phyloP scores from a whole-genome alignment of 208 protist species.

The Angomonas ambiguus region DNA sequence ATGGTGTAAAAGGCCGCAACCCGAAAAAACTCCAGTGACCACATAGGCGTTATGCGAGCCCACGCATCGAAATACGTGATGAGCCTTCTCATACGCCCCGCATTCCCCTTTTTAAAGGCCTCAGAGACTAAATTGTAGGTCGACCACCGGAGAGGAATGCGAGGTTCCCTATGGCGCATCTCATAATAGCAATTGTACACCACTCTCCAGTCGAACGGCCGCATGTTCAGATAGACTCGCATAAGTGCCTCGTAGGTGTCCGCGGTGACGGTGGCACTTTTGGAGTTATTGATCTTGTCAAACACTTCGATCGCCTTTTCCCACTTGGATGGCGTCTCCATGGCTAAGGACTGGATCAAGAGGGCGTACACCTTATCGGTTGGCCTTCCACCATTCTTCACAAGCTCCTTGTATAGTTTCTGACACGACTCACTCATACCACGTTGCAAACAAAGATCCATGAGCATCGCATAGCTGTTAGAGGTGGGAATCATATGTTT shows the following conservation, averaged over 20 bases:
- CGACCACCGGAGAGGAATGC: constrained; percentile 72
- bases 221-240: constrained; percentile 85
- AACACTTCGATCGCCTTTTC: constrained; percentile 73
- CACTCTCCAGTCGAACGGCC: constrained; percentile 85
- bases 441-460: constrained; percentile 74
- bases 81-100: constrained; percentile 56
- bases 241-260: constrained; percentile 85
- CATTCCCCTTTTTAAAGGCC: constrained; percentile 53
- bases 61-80: constrained; percentile 81
- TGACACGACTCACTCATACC: constrained; percentile 56
- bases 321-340: constrained; percentile 76
- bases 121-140: constrained; percentile 73
- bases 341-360: constrained; percentile 62
- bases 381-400: constrained; percentile 51
- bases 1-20: constrained; percentile 47
- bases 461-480: constrained; percentile 64
- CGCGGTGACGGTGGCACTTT: constrained; percentile 33
- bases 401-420: constrained; percentile 68
- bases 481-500: constrained; percentile 57
- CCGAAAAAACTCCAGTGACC: constrained; percentile 44
- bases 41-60: constrained; percentile 58
- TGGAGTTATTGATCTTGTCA: constrained; percentile 62
- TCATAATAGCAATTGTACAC: constrained; percentile 89
- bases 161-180: constrained; percentile 58
- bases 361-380: constrained; percentile 63